Percentiles rank a stretch among this genome's conserved stretches.
Evolutionary conservation across 2,329 filamentous ascomycete species (phyloP).

Genomic region (Alternaria triticimaculans): DNA sequence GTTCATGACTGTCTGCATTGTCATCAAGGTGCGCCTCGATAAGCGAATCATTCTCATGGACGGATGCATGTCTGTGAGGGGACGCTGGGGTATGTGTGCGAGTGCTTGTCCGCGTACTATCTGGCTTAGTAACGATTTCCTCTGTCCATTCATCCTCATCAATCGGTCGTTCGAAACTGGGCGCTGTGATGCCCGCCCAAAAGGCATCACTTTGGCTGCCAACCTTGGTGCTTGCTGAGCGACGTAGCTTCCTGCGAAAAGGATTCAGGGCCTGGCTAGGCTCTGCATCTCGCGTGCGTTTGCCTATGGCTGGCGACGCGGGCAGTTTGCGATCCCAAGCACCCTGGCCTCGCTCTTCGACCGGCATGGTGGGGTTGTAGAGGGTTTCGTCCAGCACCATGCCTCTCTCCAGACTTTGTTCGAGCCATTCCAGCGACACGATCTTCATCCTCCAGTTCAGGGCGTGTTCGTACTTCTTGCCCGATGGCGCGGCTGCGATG

Average conservation of each 20-base stretch:
- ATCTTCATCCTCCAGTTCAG: conserved; percentile 79
- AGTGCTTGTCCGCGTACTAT: conserved; percentile 19
- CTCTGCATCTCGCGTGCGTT: conserved; percentile 42
- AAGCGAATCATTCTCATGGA: conserved; percentile 13
- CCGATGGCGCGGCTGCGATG: conserved; percentile 77
- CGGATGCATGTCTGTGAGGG: conserved; percentile 3
- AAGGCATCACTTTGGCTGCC: conserved; percentile 79
- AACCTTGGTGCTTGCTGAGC: conserved; percentile 85
- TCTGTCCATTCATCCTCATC: conserved; percentile 47
- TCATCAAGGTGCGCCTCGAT: conserved; percentile 23
- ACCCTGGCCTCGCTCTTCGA: conserved; percentile 74
- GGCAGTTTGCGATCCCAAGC: conserved; percentile 67
- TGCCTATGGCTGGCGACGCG: conserved; percentile 51
- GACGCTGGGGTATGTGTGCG: conserved; percentile 16
- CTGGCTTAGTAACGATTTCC: conserved; percentile 28
- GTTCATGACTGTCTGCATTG: conserved; percentile 18
- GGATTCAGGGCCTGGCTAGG: conserved; percentile 52
- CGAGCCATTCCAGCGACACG: conserved; percentile 84
- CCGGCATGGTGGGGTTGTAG: conserved; percentile 77
- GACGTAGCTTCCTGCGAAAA: conserved; percentile 77
- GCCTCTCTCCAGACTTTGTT: conserved; percentile 80
- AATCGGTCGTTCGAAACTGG: conserved; percentile 31
- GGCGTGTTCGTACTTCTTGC: conserved; percentile 91
- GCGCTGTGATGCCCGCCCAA: conserved; percentile 85
- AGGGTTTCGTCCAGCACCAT: conserved; percentile 90